Base-by-base conservation (phyloP, 2,329 filamentous ascomycete species). In the Venturia nashicola region DNA sequence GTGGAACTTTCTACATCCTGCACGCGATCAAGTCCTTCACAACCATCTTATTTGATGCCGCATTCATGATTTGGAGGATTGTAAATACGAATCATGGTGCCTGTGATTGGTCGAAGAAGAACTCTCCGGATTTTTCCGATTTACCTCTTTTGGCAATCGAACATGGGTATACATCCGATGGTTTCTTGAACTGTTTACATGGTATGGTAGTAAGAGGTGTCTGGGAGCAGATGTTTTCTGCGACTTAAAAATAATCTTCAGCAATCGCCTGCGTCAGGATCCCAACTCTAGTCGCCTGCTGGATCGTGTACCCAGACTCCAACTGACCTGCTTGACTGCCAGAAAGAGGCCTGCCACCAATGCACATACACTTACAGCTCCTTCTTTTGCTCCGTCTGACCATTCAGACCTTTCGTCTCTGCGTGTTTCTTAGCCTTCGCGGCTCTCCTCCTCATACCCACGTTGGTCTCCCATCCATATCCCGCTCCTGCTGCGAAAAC, bases 401-500 rank as follows among this genome's bases (percentile, higher is more conserved):
- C 51, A 57, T 36, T 57, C 18, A 20, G 16, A 27, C 32, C 32
- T 36, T 61, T 9, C 54, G 16, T 59, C 23, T 36, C 36, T 27
- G n/a, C 54, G 23, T 36, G 27, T 27, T 36, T 36, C 51, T 57
- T 36, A 11, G 51, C 51, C 51, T 36, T 36, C 14, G 51, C 51
- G 11, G 51, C 72, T 66, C 70, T 72, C 61, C 76, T 75, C 40
- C 73, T 74, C 59, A 80, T 74, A 63, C 76, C 71, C 69, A 77
- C 79, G 44, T 75, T 77, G 8, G 78, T 80, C 69, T 95, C 92
- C 70, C 92, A 82, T 2, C 90, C 92, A 77, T 99, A 99, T 67
- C 97, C 74, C 0, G 87, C 93, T n/a, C 92, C 94, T 0, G 91
- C 90, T 16, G 88, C 83, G 76, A 97, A 99, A 8, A 99, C 94